These are phyloP conservation scores for Plasmodium fragile DNA, from an alignment of 169 alveolate species.

Conservation along the genomic window DNA sequence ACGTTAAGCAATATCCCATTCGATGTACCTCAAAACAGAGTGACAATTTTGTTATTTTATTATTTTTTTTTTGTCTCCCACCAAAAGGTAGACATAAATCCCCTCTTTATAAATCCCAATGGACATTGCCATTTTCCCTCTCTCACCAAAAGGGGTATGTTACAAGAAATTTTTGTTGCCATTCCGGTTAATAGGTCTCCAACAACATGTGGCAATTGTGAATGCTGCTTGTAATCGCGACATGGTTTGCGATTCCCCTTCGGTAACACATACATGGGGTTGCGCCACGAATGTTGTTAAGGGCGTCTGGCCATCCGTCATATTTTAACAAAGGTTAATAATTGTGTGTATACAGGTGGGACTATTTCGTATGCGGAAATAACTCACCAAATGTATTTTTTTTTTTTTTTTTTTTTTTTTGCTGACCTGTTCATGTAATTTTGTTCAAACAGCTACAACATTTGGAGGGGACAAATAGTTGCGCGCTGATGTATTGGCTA, in stretches of 20 bases:
- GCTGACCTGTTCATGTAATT: background rate
- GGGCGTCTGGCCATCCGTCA: background rate
- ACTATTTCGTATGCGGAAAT: background rate
- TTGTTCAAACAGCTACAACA: background rate
- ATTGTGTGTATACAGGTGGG: background rate
- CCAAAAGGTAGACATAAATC: background rate
- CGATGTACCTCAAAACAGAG: background rate
- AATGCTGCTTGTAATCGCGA: background rate
- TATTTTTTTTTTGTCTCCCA: background rate
- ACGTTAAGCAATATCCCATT: background rate
- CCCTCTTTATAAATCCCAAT: background rate
- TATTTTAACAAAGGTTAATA: background rate
- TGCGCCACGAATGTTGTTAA: background rate
- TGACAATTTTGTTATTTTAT: background rate
- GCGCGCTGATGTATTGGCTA: background rate
- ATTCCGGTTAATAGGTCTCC: background rate
- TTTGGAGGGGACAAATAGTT: background rate
- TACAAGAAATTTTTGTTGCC: background rate
- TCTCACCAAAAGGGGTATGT: background rate
- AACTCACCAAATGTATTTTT: background rate
- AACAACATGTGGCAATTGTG: background rate
- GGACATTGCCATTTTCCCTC: background rate
- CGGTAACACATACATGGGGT: background rate
- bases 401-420: slow-evolving; percentile 3
- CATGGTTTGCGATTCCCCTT: background rate